These are phyloP conservation scores for Mycena leptocephala DNA, from an alignment of 768 basidiomycete genomes.

Conservation along the genomic window DNA sequence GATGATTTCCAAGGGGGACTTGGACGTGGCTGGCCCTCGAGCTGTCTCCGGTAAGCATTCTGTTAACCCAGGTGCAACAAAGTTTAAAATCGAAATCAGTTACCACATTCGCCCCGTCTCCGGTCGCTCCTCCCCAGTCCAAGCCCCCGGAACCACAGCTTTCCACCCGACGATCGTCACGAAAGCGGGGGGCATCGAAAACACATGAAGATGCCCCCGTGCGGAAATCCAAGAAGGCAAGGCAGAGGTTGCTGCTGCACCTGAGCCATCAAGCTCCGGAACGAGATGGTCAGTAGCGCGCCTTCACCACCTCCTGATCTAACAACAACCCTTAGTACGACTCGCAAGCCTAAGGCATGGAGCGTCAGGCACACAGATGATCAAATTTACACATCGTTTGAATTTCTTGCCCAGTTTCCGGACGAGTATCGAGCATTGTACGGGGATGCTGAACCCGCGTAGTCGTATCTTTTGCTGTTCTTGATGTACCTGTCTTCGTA, in stretches of 20 bases:
- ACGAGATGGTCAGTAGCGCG: background rate
- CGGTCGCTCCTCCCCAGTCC: background rate
- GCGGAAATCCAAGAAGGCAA: background rate
- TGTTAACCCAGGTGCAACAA: background rate
- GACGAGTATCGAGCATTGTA: background rate
- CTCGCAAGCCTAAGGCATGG: constrained; percentile 5
- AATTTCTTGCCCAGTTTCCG: constrained; percentile 4
- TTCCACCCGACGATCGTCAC: constrained; percentile 2
- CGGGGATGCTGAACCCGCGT: constrained; percentile 10
- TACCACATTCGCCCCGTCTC: background rate
- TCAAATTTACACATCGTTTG: constrained; percentile 14
- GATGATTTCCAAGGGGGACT: background rate
- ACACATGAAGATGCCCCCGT: background rate
- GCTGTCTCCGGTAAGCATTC: background rate
- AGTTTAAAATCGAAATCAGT: background rate
- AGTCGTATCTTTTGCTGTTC: too few species aligned
- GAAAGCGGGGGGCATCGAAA: constrained; percentile 3
- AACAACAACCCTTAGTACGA: background rate
- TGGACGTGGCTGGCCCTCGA: background rate
- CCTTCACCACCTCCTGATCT: background rate
- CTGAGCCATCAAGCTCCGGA: background rate
- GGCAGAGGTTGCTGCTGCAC: too few species aligned
- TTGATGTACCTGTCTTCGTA: too few species aligned
- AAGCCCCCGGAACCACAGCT: background rate
- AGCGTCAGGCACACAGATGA: constrained; percentile 9